Evolutionary conservation across 23 red algal species (phyloP).

Genomic region (Gracilaria domingensis): DNA sequence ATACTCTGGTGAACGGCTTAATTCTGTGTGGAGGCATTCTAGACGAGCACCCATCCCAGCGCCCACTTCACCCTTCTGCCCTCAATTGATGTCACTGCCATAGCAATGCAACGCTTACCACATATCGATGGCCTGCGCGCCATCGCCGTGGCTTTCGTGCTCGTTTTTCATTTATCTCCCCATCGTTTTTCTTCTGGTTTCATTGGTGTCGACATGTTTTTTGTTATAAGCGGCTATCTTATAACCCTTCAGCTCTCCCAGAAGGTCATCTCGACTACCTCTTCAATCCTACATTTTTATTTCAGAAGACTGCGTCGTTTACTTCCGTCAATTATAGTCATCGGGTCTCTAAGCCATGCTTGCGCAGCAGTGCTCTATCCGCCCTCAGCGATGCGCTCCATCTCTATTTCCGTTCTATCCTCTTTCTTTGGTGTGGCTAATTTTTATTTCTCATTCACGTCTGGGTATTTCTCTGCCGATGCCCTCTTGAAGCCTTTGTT

Average conservation of each 20-base stretch:
- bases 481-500: neutral
- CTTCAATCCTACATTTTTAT: neutral
- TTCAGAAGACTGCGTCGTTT: neutral
- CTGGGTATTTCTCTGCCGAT: neutral
- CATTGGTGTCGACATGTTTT: neutral
- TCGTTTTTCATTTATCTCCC: neutral
- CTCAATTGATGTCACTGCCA: neutral
- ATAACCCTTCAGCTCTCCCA: neutral
- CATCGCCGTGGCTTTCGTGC: neutral
- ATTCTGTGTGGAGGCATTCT: neutral
- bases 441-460: neutral
- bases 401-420: neutral
- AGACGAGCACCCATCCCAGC: neutral
- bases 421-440: neutral
- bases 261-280: neutral
- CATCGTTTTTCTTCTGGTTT: neutral
- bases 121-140: neutral
- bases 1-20: no score
- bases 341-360: neutral
- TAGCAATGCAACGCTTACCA: neutral
- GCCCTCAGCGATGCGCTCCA: neutral
- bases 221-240: constrained; percentile 8
- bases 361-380: neutral
- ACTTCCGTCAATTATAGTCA: neutral
- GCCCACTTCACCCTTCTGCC: neutral